Base-by-base conservation (phyloP, 306 rosid species). In the Argentina anserina region DNA sequence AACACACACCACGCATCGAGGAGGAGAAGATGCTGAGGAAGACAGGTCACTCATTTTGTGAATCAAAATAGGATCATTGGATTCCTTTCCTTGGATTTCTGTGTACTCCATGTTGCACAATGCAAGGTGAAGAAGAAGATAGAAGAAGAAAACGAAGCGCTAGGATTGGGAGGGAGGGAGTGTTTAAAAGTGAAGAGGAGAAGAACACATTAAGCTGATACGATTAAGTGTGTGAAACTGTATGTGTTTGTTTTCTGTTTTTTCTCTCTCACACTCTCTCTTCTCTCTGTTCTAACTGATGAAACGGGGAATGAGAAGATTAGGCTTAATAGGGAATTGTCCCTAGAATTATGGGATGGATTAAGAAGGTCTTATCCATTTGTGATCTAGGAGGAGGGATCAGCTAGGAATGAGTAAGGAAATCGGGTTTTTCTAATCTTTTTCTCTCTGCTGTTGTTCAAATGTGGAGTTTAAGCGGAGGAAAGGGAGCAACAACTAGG, bases 71-170 rank as follows among this genome's bases (percentile, higher is more conserved):
- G 96, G 96, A 70, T 91, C 97, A 67, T 89, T 84, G 18, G 86
- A 78, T 86, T 75, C 89, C 63, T 91, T 89, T 1, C 96, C 97
- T 80, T 89, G 85, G 75, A 85, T 81, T 78, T 89, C 96, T 79
- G 84, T 52, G 21, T 46, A 69, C 6, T 81, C 91, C 96, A 85
- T 87, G 40, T 1, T 37, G n/a, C 10, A 80, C 63, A 82, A 82
- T 80, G 82, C 79, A 70, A 67, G 43, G 58, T 41, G 75, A 39
- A 13, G 5, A n/a, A 71, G 60, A 60, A 7, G 21, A 29, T 12
- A 50, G 15, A 55, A 23, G 61, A 55, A 23, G 33, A 56, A 50
- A 1, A 47, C 18, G 46, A 49, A 9, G 59, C 14, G 20, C 20
- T 56, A 21, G 59, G 62, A 47, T 55, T 55, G 15, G 31, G 34